Conservation (phyloP, 1,284 basidiomycete genomes). For the Leccinum solheimii region DNA sequence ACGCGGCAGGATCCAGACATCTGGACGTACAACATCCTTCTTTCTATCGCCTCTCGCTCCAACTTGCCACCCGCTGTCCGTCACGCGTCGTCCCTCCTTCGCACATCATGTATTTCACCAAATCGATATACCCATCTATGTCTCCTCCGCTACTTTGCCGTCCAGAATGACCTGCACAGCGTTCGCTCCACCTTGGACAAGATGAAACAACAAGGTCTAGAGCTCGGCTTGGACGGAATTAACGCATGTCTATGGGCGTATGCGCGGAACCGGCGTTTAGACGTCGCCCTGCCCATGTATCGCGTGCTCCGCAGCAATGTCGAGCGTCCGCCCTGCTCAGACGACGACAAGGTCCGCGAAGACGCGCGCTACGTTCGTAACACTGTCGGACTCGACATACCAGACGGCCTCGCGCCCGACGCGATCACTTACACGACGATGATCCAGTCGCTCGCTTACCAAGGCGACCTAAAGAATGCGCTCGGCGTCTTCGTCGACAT, state of each 20-base stretch:
- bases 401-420: constrained; percentile 52
- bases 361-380: constrained; percentile 38
- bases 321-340: constrained; percentile 36
- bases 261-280: constrained; percentile 51
- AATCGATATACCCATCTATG: constrained; percentile 63
- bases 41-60: constrained; percentile 61
- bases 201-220: constrained; percentile 50
- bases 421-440: constrained; percentile 67
- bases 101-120: constrained; percentile 50
- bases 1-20: neutral
- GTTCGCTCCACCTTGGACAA: constrained; percentile 54
- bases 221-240: constrained; percentile 62
- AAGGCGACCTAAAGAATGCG: constrained; percentile 62
- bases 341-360: constrained; percentile 36
- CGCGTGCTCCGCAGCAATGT: constrained; percentile 56
- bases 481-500: constrained; percentile 71
- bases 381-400: constrained; percentile 48
- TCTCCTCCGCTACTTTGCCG: constrained; percentile 57
- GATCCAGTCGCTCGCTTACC: constrained; percentile 67
- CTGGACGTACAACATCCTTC: constrained; percentile 63
- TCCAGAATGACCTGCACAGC: constrained; percentile 46
- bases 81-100: constrained; percentile 53
- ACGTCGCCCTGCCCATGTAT: constrained; percentile 63
- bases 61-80: constrained; percentile 44
- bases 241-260: constrained; percentile 71